These are phyloP conservation scores for Eucalyptus shirleyi DNA, from an alignment of 345 rosid species.

Conservation along the genomic window DNA sequence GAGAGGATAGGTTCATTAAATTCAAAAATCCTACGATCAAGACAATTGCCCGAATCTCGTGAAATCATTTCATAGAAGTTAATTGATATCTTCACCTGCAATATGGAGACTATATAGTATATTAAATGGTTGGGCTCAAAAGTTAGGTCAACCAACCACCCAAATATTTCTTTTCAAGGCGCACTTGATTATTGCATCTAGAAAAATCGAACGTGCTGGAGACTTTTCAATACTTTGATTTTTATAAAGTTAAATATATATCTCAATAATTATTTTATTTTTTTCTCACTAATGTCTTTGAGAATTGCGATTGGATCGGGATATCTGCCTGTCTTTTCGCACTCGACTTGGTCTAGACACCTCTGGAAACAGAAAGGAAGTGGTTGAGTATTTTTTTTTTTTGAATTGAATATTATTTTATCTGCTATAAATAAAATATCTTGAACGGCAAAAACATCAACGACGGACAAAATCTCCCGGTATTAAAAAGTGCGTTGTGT, in stretches of 20 bases:
- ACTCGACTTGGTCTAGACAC: not conserved
- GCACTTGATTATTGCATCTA: not conserved
- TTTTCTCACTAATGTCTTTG: not conserved
- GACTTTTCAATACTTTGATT: not conserved
- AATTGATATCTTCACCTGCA: too few species aligned
- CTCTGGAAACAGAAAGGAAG: not conserved
- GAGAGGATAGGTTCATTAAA: too few species aligned
- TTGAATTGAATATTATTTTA: not conserved
- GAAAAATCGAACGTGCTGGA: not conserved
- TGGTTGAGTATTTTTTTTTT: not conserved
- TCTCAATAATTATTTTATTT: not conserved
- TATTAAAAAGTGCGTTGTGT: accelerated
- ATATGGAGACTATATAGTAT: not conserved
- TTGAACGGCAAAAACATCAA: not conserved
- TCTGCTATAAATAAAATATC: not conserved
- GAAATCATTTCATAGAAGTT: too few species aligned
- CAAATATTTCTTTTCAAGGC: not conserved
- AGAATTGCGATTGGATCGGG: not conserved
- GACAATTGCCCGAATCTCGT: accelerated
- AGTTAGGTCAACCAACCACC: not conserved
- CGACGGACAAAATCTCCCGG: not conserved
- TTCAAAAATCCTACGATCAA: too few species aligned
- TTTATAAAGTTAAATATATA: not conserved
- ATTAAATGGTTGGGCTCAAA: not conserved
- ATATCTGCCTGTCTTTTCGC: not conserved